These are phyloP conservation scores for Claviceps fusiformis DNA, from an alignment of 2,329 filamentous ascomycete genomes.

Conservation along the genomic window DNA sequence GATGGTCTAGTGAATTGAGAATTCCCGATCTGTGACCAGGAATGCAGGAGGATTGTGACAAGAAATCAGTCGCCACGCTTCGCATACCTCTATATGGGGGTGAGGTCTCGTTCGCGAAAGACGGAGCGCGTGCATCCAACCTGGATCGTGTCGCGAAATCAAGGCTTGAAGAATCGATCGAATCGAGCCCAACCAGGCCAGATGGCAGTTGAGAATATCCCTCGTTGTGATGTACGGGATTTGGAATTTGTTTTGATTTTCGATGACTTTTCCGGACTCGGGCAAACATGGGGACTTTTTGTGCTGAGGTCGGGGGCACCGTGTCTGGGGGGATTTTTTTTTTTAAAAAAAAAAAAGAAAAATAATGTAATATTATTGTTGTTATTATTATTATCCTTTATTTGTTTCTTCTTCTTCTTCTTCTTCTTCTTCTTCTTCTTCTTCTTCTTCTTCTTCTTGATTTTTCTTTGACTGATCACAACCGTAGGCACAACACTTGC, in stretches of 20 bases:
- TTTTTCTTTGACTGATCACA: not conserved
- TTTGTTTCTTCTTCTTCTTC: not conserved
- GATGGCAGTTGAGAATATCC: slow-evolving; percentile 1
- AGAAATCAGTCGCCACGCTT: not conserved
- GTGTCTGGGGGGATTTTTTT: not conserved
- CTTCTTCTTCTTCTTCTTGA: not conserved
- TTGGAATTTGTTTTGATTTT: slow-evolving; percentile 13
- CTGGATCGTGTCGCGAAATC: not conserved
- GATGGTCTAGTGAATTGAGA: not conserved
- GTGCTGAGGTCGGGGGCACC: not conserved
- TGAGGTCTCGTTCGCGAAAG: slow-evolving; percentile 1
- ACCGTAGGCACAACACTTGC: not conserved
- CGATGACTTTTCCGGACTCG: slow-evolving; percentile 18
- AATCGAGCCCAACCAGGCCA: not conserved
- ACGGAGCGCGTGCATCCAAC: not conserved
- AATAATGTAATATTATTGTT: too few relatives aligned
- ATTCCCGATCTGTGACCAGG: not conserved
- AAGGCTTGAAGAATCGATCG: slow-evolving; percentile 1
- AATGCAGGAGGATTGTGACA: not conserved
- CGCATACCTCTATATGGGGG: slow-evolving; percentile 3
- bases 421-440: not conserved
- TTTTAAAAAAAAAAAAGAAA: too few relatives aligned
- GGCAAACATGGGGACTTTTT: slow-evolving; percentile 24
- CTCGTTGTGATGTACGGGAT: slow-evolving; percentile 4
- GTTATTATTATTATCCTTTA: too few relatives aligned